A percentile compares a stretch with the other conserved stretches of the same genome.
These are phyloP conservation scores for Monosporozyma siamensis DNA, from an alignment of 805 yeast genomes.

Conservation along the genomic window DNA sequence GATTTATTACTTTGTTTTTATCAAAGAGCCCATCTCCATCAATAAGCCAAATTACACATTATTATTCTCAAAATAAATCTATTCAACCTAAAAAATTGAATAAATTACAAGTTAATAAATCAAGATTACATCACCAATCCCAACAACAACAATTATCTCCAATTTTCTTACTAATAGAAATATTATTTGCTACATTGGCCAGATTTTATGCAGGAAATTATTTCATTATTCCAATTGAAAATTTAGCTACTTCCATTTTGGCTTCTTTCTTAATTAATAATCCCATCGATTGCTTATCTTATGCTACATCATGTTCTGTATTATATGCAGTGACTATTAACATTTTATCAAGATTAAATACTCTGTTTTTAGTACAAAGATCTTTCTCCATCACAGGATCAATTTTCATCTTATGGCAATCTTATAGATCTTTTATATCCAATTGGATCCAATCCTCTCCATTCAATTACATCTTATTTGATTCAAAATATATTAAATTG, in stretches of 20 bases:
- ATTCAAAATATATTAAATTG: constrained; percentile 1
- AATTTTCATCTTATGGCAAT: neutral
- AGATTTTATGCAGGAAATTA: constrained; percentile 16
- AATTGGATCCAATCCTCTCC: too few species aligned
- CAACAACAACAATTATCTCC: neutral
- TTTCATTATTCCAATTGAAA: constrained; percentile 20
- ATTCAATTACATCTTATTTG: neutral
- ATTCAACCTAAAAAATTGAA: neutral
- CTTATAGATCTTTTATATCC: neutral
- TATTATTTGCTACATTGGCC: constrained; percentile 15
- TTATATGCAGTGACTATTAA: constrained; percentile 20
- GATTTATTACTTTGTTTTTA: constrained; percentile 22
- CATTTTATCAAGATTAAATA: constrained; percentile 8
- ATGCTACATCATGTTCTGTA: constrained; percentile 25
- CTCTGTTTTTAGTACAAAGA: neutral
- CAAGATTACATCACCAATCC: neutral
- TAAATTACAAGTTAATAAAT: neutral
- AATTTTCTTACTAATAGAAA: neutral
- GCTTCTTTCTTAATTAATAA: constrained; percentile 30
- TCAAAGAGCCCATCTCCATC: constrained; percentile 21
- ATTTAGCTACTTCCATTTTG: constrained; percentile 22
- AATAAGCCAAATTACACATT: constrained; percentile 13
- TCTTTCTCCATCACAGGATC: neutral
- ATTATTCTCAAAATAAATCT: neutral
- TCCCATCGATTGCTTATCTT: constrained; percentile 21